Percentiles rank a stretch among this genome's conserved stretches.
These are phyloP conservation scores for Whalleya microplaca DNA, from an alignment of 2,329 filamentous ascomycete genomes.

Conservation along the genomic window DNA sequence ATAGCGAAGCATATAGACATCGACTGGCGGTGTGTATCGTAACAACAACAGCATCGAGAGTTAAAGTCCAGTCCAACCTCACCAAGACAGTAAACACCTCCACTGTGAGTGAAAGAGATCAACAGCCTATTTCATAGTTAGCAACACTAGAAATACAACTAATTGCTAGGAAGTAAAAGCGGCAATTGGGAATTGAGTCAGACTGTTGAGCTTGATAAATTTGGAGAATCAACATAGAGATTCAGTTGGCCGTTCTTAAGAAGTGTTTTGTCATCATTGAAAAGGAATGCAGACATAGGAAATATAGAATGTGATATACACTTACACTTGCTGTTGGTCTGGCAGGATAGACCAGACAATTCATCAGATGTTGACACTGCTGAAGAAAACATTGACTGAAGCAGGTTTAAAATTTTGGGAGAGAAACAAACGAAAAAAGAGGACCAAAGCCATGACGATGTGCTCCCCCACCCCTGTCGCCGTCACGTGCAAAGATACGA, in stretches of 20 bases:
- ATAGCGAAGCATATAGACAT: no score
- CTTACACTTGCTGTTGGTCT: slow-evolving; percentile 16
- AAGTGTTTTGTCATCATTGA: slow-evolving; percentile 57
- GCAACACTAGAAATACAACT: slow-evolving; percentile 7
- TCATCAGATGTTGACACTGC: background rate
- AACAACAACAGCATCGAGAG: no score
- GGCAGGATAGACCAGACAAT: background rate
- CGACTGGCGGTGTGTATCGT: no score
- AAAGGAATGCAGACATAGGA: background rate
- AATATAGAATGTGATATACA: background rate
- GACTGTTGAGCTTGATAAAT: slow-evolving; percentile 69
- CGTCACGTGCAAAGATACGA: background rate
- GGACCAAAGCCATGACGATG: no score
- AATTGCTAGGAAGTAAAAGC: slow-evolving; percentile 3
- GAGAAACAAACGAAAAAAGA: background rate
- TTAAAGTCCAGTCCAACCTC: no score
- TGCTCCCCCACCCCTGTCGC: no score
- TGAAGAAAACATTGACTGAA: background rate
- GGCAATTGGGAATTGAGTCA: slow-evolving; percentile 42
- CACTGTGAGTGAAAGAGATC: background rate
- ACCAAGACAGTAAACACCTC: background rate
- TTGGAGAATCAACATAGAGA: slow-evolving; percentile 57
- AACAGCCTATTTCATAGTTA: slow-evolving; percentile 19
- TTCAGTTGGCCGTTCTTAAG: slow-evolving; percentile 72
- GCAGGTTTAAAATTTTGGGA: no score